Conservation (phyloP, 257 asterid species). For the Fraxinus americana region DNA sequence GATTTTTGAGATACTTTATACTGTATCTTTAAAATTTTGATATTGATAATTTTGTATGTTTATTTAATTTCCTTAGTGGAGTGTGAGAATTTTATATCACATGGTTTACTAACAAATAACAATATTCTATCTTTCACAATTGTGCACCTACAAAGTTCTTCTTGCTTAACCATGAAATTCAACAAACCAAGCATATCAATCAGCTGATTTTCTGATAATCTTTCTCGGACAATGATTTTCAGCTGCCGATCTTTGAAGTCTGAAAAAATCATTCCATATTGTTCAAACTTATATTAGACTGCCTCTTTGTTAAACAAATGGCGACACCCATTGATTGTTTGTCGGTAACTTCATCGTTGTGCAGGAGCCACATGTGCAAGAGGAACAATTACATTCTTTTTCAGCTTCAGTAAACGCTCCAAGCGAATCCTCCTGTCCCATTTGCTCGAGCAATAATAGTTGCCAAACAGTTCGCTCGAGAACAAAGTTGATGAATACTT, state of each 20-base stretch:
- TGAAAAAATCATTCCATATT: too few relatives aligned
- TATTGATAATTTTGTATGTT: too few relatives aligned
- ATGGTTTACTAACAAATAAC: not conserved
- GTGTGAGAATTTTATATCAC: not conserved
- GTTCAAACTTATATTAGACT: not conserved
- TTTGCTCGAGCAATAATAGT: conserved; percentile 50
- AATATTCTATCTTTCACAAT: not conserved
- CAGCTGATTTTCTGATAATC: not conserved
- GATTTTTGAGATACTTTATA: too few relatives aligned
- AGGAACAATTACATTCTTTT: conserved; percentile 31
- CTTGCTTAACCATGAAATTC: not conserved
- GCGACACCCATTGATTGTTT: not conserved
- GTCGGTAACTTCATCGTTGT: conserved; percentile 11
- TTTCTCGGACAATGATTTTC: not conserved
- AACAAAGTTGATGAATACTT: conserved; percentile 80
- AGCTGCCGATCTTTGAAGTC: not conserved
- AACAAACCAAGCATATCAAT: not conserved
- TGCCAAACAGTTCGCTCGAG: conserved; percentile 80
- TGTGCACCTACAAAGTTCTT: not conserved
- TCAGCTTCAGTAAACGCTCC: conserved; percentile 37
- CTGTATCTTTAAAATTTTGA: too few relatives aligned
- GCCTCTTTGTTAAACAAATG: not conserved
- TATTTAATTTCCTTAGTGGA: not conserved
- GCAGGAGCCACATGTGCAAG: conserved; percentile 59
- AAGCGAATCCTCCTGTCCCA: conserved; percentile 47